A percentile compares a stretch with the other conserved stretches of the same genome.
Evolutionary conservation across 768 basidiomycete species (phyloP).

Genomic region (Porphyrellus cyaneotinctus): DNA sequence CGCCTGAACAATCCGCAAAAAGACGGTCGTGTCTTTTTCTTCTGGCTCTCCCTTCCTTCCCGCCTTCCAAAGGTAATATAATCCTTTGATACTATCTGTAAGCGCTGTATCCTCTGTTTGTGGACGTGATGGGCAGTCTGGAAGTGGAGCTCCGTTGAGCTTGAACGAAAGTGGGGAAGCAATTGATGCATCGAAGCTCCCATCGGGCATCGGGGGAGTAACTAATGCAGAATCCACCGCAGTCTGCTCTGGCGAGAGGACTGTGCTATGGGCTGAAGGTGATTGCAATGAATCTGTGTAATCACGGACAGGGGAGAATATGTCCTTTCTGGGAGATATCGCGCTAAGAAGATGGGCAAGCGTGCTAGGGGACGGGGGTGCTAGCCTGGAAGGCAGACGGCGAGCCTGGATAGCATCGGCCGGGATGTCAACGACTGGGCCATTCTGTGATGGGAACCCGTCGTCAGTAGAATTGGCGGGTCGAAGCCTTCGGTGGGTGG

Average conservation of each 20-base stretch:
- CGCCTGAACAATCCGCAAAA: constrained; percentile 34
- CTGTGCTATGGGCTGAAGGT: constrained; percentile 4
- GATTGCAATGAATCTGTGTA: constrained; percentile 7
- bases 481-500: constrained; percentile 27
- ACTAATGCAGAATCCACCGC: constrained; percentile 21
- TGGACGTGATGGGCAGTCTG: neutral
- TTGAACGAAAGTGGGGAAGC: constrained; percentile 15
- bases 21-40: constrained; percentile 25
- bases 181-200: constrained; percentile 8
- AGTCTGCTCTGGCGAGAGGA: constrained; percentile 15
- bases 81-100: constrained; percentile 47
- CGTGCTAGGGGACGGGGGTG: constrained; percentile 26
- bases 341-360: constrained; percentile 26
- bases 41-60: constrained; percentile 25
- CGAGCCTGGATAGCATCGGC: constrained; percentile 18
- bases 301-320: constrained; percentile 5
- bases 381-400: constrained; percentile 3
- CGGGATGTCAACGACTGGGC: constrained; percentile 12
- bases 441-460: constrained; percentile 7
- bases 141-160: constrained; percentile 9
- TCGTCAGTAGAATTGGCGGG: constrained; percentile 3
- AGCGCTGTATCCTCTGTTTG: constrained; percentile 39
- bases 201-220: constrained; percentile 19
- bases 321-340: constrained; percentile 25
- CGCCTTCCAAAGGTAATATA: constrained; percentile 59